Percentiles rank a stretch among this genome's conserved stretches.
phyloP scores from a whole-genome alignment of 2,329 filamentous ascomycete genomes.

The Exophiala spinifera region DNA sequence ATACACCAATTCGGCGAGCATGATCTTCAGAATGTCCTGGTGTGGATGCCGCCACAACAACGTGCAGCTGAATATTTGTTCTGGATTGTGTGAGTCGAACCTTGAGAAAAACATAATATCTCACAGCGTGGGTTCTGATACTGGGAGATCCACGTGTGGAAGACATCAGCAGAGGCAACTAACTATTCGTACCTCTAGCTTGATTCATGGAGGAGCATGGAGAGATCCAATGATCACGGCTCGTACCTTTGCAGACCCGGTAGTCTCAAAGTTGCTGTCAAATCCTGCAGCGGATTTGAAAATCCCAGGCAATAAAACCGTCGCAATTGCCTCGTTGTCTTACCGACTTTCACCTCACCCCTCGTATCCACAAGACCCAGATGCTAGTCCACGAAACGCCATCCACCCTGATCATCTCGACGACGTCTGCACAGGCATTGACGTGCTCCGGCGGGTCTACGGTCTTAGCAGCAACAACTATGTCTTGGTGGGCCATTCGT shows the following conservation, averaged over 20 bases:
- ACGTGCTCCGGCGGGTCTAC: neutral
- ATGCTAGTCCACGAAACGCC: slow-evolving; percentile 1
- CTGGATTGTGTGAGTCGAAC: slow-evolving; percentile 7
- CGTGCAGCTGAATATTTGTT: neutral
- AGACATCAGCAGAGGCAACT: neutral
- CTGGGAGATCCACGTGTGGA: neutral
- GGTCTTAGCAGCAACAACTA: slow-evolving; percentile 1
- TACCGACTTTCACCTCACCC: slow-evolving; percentile 9
- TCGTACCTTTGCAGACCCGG: slow-evolving; percentile 3
- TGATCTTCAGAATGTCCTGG: slow-evolving; percentile 4
- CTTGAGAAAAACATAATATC: too few relatives aligned
- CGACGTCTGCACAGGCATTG: slow-evolving; percentile 1
- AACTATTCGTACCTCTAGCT: neutral
- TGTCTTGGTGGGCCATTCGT: slow-evolving; percentile 5
- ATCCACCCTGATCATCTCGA: slow-evolving; percentile 3
- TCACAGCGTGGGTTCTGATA: too few relatives aligned
- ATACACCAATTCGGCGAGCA: neutral
- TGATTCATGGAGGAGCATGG: slow-evolving; percentile 8
- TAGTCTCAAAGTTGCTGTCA: neutral
- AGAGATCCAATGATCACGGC: slow-evolving; percentile 3
- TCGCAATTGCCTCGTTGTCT: slow-evolving; percentile 4
- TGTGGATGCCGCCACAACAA: slow-evolving; percentile 1
- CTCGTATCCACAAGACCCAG: neutral
- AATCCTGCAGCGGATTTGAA: neutral
- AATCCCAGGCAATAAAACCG: neutral